phyloP scores from a whole-genome alignment of 768 basidiomycete species.

The Phanerochaete carnosa region DNA sequence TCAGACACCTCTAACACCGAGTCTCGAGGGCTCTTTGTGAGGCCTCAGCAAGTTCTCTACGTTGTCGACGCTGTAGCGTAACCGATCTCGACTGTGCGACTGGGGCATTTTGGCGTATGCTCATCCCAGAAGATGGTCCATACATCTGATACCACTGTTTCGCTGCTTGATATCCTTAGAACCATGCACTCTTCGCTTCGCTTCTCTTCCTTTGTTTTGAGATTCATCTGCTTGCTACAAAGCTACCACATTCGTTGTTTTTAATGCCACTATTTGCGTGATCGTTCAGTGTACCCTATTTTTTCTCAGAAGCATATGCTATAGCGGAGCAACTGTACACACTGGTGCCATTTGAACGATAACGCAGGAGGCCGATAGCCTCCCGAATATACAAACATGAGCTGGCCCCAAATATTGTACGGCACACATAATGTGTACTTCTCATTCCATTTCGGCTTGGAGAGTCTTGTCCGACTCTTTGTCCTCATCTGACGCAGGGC shows the following conservation, averaged over 20 bases:
- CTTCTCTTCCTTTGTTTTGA: neutral
- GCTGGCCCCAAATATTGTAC: too few relatives aligned
- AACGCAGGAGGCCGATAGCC: too few relatives aligned
- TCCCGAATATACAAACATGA: too few relatives aligned
- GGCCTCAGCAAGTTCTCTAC: slow-evolving; percentile 84
- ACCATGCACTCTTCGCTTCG: neutral
- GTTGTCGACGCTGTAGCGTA: slow-evolving; percentile 79
- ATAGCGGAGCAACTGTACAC: too few relatives aligned
- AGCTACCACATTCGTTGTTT: slow-evolving; percentile 13
- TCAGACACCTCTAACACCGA: slow-evolving; percentile 60
- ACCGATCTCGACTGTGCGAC: slow-evolving; percentile 26
- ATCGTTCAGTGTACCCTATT: neutral
- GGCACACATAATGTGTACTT: neutral
- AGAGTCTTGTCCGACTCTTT: slow-evolving; percentile 38
- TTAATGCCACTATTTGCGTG: neutral
- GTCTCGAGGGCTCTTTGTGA: slow-evolving; percentile 73
- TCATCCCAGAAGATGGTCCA: neutral
- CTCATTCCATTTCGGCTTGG: too few relatives aligned
- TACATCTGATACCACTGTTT: slow-evolving; percentile 1
- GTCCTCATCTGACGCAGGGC: slow-evolving; percentile 21
- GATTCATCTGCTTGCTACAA: slow-evolving; percentile 4
- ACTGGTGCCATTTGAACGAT: too few relatives aligned
- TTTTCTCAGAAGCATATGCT: too few relatives aligned
- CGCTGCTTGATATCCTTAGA: slow-evolving; percentile 6
- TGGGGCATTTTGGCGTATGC: neutral